Percentiles rank a stretch among this genome's conserved stretches.
Conservation (phyloP, 139 green algal genomes). For the Chlamydomonas sphaeroides region DNA sequence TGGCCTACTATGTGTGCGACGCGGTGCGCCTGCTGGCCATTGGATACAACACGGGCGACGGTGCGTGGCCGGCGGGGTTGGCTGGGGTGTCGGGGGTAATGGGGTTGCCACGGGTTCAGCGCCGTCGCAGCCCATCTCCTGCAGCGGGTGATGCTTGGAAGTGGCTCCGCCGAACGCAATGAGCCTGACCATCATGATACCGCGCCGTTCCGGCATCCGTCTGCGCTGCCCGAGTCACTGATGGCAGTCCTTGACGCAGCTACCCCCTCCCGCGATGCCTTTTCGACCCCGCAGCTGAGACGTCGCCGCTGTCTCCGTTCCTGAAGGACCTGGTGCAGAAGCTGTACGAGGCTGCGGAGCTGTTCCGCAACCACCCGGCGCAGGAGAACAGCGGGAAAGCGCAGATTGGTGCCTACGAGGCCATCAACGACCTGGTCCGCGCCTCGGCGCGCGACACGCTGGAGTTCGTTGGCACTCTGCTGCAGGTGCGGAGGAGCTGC, state of each 20-base stretch:
- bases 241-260: too few relatives aligned
- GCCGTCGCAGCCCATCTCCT: too few relatives aligned
- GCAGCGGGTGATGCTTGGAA: too few relatives aligned
- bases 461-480: constrained; percentile 57
- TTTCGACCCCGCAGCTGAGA: constrained; percentile 48
- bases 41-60: constrained; percentile 62
- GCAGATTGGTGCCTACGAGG: constrained; percentile 90
- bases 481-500: constrained; percentile 13
- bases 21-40: constrained; percentile 86
- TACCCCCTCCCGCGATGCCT: neutral
- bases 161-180: too few relatives aligned
- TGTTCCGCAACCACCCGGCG: constrained; percentile 43
- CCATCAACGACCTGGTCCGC: constrained; percentile 95
- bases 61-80: neutral
- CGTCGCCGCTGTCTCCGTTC: constrained; percentile 81
- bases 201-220: too few relatives aligned
- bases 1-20: constrained; percentile 88
- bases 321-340: constrained; percentile 88
- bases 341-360: constrained; percentile 72
- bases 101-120: neutral
- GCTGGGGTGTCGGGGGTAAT: neutral
- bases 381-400: constrained; percentile 51
- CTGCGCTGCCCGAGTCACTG: too few relatives aligned
- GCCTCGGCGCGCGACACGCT: constrained; percentile 77
- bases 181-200: too few relatives aligned